Evolutionary conservation across 768 basidiomycete species (phyloP), one percentile per base, ranked within the genome.

Genomic region (Cubamyces lactineus): DNA sequence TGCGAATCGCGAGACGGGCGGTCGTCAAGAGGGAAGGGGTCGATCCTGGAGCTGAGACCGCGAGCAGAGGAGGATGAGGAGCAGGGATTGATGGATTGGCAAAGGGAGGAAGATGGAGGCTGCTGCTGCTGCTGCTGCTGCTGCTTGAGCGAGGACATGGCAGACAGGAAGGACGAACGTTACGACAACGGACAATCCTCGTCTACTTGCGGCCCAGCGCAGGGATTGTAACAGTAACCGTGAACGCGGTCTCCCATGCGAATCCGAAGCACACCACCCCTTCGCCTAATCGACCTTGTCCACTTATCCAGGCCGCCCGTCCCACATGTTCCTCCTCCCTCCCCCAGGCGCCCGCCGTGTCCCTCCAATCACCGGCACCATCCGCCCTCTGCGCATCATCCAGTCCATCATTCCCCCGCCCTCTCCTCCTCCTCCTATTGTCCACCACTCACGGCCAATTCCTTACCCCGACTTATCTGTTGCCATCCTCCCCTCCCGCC

Each of bases 11-110:
- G 57, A 41, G 49, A 39, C 40, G 53, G 50, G 43, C 39, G 49
- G 40, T 7, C 21, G 53, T 16, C 24, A 24, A 53, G 53, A 24
- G 46, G 55, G 55, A 39, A 47, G 45, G 55, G 30, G 57, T 50
- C 48, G 57, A 47, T 19, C 28, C 38, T 15, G 51, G 42, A 21
- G 47, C 34, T 13, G 50, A 60, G 51, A 53, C 43, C 34, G 5
- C 59, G 49, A 17, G 51, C 40, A 51, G 34, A 28, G 51, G 34
- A 19, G 51, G 30, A 38, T 8, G 39, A 43, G 42, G 21, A 28
- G n/a, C n/a, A n/a, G 11, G 48, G 15, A 28, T 24, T 23, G n/a
- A 28, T 24, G 48, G 42, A 43, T 12, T 43, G 42, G 17, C 2
- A 16, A 5, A 23, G 48, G 12, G 46, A 47, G 46, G 23, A 23